phyloP scores from a whole-genome alignment of 495 filamentous ascomycete genomes.

The Aspergillus bridgeri region DNA sequence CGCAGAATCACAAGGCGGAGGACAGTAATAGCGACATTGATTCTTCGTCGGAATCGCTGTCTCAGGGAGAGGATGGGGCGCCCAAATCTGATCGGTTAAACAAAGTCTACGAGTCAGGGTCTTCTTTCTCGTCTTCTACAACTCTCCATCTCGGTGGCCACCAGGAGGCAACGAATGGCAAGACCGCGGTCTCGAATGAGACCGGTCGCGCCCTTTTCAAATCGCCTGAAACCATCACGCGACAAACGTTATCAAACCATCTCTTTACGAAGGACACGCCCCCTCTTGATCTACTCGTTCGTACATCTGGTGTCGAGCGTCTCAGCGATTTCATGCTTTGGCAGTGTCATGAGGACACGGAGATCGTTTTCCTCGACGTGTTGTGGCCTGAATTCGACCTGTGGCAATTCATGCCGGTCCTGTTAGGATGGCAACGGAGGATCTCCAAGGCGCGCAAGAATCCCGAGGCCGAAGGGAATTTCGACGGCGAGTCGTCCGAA shows the following conservation, averaged over 20 bases:
- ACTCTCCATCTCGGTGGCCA: constrained; percentile 43
- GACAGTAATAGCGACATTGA: constrained; percentile 39
- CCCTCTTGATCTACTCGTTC: constrained; percentile 82
- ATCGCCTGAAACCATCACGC: constrained; percentile 84
- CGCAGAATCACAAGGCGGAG: constrained; percentile 39
- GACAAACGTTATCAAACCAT: constrained; percentile 71
- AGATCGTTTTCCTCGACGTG: constrained; percentile 87
- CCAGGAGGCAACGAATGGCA: constrained; percentile 31
- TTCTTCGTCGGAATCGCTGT: constrained; percentile 34
- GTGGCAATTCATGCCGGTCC: constrained; percentile 88
- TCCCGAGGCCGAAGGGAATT: constrained; percentile 41
- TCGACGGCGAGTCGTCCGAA: constrained; percentile 34
- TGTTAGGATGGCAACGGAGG: constrained; percentile 87
- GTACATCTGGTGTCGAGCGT: constrained; percentile 87
- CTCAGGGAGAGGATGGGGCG: constrained; percentile 31
- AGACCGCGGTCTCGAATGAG: constrained; percentile 18
- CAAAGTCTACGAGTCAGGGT: constrained; percentile 52
- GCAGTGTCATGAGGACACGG: constrained; percentile 90
- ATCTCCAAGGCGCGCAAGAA: constrained; percentile 44
- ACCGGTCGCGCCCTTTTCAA: constrained; percentile 26
- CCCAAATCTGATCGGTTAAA: constrained; percentile 27
- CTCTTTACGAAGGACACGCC: constrained; percentile 81
- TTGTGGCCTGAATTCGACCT: constrained; percentile 97
- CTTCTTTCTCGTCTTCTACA: constrained; percentile 52
- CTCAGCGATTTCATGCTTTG: constrained; percentile 98